Percentiles rank a stretch among this genome's conserved stretches.
Evolutionary conservation across 768 basidiomycete genomes (phyloP).

Genomic region (Hirschioporus abietinus): DNA sequence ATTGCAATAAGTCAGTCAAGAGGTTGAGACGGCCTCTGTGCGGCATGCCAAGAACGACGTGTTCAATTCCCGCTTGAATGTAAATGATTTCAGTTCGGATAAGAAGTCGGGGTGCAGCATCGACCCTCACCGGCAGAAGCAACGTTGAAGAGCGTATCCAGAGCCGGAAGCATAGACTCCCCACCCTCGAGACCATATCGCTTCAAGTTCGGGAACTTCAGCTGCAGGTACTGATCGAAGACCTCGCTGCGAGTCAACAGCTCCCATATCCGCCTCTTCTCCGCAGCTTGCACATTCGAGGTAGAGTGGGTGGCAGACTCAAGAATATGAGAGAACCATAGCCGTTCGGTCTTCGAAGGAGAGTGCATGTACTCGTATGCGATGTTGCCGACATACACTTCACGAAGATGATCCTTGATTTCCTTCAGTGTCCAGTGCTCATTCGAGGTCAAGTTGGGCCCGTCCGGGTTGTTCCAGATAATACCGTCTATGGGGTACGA

Average conservation of each 20-base stretch:
- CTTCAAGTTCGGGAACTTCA: slow-evolving; percentile 86
- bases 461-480: slow-evolving; percentile 58
- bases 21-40: slow-evolving; percentile 86
- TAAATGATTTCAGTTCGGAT: background rate
- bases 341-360: slow-evolving; percentile 75
- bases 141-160: slow-evolving; percentile 68
- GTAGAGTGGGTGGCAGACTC: slow-evolving; percentile 45
- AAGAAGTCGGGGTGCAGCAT: too few species aligned
- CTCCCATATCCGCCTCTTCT: slow-evolving; percentile 55
- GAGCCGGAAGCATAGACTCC: slow-evolving; percentile 88
- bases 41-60: slow-evolving; percentile 80
- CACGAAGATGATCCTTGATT: slow-evolving; percentile 63
- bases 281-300: slow-evolving; percentile 14
- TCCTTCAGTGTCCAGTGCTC: slow-evolving; percentile 64
- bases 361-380: slow-evolving; percentile 94
- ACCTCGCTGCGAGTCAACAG: slow-evolving; percentile 74
- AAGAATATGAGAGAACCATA: slow-evolving; percentile 85
- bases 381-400: slow-evolving; percentile 77
- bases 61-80: slow-evolving; percentile 51
- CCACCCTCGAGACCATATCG: slow-evolving; percentile 89
- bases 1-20: slow-evolving; percentile 70
- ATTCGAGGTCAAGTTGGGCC: slow-evolving; percentile 21
- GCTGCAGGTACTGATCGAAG: slow-evolving; percentile 79
- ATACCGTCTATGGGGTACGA: slow-evolving; percentile 77
- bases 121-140: slow-evolving; percentile 49